A percentile compares a stretch with the other conserved stretches of the same genome.
phyloP scores from a whole-genome alignment of 331 rosid species.

The Malus hybrid region DNA sequence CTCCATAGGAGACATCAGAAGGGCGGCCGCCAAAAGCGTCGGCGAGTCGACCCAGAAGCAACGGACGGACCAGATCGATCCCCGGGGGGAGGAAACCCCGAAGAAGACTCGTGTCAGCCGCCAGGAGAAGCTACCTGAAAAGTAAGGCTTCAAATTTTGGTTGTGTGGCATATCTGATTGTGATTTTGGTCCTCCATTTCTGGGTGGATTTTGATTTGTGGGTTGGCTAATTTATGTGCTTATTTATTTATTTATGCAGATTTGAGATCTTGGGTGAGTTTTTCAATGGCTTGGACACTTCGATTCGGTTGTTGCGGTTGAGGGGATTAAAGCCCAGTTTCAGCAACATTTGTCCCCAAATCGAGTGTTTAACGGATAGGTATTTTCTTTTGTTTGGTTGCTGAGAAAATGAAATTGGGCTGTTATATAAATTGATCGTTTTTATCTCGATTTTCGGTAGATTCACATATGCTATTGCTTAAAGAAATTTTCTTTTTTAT shows the following conservation, averaged over 20 bases:
- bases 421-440: too few species aligned
- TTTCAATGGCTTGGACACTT: not conserved
- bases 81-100: not conserved
- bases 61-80: constrained; percentile 7
- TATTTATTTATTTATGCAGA: not conserved
- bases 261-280: not conserved
- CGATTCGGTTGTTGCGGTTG: constrained; percentile 14
- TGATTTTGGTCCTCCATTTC: not conserved
- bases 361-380: constrained; percentile 65
- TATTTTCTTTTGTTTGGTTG: constrained; percentile 3
- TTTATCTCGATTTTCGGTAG: too few species aligned
- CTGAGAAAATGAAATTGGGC: not conserved
- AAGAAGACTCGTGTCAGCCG: not conserved
- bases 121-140: constrained; percentile 39
- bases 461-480: too few species aligned
- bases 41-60: constrained; percentile 13
- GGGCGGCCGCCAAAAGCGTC: constrained; percentile 8
- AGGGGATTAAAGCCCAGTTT: constrained; percentile 40
- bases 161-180: not conserved
- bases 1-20: not conserved
- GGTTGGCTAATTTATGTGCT: not conserved
- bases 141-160: constrained; percentile 16
- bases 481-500: too few species aligned
- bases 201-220: not conserved
- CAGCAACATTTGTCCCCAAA: constrained; percentile 27